Evolutionary conservation across 1,284 basidiomycete species (phyloP).

Genomic region (Erythrobasidium hasegawianum): DNA sequence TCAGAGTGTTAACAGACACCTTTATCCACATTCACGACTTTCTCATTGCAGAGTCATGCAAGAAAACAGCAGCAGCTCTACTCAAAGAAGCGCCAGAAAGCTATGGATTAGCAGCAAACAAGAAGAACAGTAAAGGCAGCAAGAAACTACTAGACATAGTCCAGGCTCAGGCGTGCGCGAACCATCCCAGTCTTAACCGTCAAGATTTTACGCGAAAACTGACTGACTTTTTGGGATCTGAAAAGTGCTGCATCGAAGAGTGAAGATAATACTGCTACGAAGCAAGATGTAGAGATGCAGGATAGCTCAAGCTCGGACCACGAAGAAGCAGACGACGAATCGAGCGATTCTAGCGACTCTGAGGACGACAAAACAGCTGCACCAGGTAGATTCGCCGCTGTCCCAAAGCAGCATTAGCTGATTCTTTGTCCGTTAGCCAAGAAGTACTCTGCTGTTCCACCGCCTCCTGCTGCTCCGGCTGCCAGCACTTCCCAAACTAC

Average conservation of each 20-base stretch:
- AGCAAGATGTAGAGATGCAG: not conserved
- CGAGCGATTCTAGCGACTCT: not conserved
- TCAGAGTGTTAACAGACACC: constrained; percentile 6
- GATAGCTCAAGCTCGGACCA: not conserved
- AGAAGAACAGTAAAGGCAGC: constrained; percentile 10
- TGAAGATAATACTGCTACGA: not conserved
- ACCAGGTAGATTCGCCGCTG: constrained; percentile 28
- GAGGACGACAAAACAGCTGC: constrained; percentile 22
- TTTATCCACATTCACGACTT: constrained; percentile 65
- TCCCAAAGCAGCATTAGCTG: constrained; percentile 35
- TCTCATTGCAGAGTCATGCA: constrained; percentile 60
- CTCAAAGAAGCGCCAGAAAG: constrained; percentile 39
- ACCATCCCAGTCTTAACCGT: not conserved
- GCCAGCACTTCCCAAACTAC: not conserved
- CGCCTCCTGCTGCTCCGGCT: constrained; percentile 33
- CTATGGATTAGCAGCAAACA: constrained; percentile 31
- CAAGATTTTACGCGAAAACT: too few relatives aligned
- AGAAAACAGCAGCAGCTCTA: constrained; percentile 53
- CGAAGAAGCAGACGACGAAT: constrained; percentile 4
- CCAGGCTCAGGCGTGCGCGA: not conserved
- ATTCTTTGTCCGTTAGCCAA: constrained; percentile 38
- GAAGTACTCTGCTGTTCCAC: constrained; percentile 45
- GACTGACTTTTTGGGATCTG: too few relatives aligned
- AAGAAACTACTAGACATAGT: constrained; percentile 24
- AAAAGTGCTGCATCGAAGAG: not conserved